Evolutionary conservation across 495 filamentous ascomycete genomes (phyloP).

Genomic region (Lichina pygmaea): DNA sequence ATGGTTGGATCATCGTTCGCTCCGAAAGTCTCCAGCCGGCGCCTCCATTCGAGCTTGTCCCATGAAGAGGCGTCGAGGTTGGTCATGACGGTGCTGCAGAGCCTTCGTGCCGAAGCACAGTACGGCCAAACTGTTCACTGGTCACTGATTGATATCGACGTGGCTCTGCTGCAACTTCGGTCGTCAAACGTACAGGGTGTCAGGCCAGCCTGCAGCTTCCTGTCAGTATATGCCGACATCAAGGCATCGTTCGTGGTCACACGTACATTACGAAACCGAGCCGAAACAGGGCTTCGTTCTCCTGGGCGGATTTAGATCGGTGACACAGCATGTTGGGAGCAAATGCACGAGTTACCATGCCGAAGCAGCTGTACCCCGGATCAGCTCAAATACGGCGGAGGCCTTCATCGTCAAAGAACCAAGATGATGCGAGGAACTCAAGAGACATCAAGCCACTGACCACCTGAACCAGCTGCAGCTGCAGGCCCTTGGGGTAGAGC

Average conservation of each 20-base stretch:
- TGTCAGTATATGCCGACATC: neutral
- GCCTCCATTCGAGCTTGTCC: constrained; percentile 46
- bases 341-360: constrained; percentile 3
- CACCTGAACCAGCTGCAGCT: constrained; percentile 76
- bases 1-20: constrained; percentile 35
- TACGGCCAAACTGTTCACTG: constrained; percentile 59
- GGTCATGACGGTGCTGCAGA: constrained; percentile 42
- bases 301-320: constrained; percentile 14
- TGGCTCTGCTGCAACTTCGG: neutral
- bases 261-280: constrained; percentile 61
- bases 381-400: neutral
- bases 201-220: constrained; percentile 37
- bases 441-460: constrained; percentile 13
- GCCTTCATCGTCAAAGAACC: neutral
- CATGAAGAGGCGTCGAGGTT: constrained; percentile 28
- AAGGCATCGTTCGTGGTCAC: neutral
- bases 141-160: neutral
- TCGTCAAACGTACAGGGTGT: constrained; percentile 24
- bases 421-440: neutral
- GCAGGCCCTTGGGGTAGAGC: constrained; percentile 55
- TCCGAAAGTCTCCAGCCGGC: constrained; percentile 61
- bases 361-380: constrained; percentile 1
- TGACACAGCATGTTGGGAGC: too few relatives aligned
- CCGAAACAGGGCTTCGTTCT: constrained; percentile 63
- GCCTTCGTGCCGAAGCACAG: constrained; percentile 45